phyloP scores from a whole-genome alignment of 2,329 filamentous ascomycete genomes.

The Hypoxylon sp. region DNA sequence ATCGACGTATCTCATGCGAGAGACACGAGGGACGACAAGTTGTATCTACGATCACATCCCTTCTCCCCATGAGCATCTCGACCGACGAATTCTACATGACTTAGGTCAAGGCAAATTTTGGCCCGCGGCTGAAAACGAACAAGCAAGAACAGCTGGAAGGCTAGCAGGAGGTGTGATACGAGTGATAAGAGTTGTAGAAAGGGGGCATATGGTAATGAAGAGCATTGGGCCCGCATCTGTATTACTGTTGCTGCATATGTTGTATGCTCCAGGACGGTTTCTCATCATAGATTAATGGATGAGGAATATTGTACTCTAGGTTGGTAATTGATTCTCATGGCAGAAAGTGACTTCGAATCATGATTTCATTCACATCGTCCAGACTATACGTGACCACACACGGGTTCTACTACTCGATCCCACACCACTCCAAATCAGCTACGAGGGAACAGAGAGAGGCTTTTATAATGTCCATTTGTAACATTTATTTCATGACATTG shows the following conservation, averaged over 20 bases:
- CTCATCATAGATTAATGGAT: slow-evolving; percentile 50
- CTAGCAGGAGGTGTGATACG: slow-evolving; percentile 37
- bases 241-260: slow-evolving; percentile 50
- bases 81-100: slow-evolving; percentile 31
- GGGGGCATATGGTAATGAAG: slow-evolving; percentile 45
- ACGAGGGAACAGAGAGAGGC: no score
- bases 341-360: slow-evolving; percentile 29
- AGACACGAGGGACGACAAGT: slow-evolving; percentile 38
- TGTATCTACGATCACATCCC: slow-evolving; percentile 38
- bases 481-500: no score
- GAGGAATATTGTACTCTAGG: slow-evolving; percentile 51
- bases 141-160: slow-evolving; percentile 26
- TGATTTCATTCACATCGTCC: slow-evolving; percentile 1
- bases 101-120: slow-evolving; percentile 23
- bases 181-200: slow-evolving; percentile 27
- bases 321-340: slow-evolving; percentile 49
- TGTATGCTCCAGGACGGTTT: slow-evolving; percentile 47
- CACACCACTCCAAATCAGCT: background rate
- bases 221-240: slow-evolving; percentile 47
- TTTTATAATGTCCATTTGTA: no score
- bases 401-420: background rate
- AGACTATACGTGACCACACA: background rate
- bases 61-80: slow-evolving; percentile 26
- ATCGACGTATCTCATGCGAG: slow-evolving; percentile 20
- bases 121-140: slow-evolving; percentile 27